Base-by-base conservation (phyloP, 768 basidiomycete genomes). In the Serendipita sp. region DNA sequence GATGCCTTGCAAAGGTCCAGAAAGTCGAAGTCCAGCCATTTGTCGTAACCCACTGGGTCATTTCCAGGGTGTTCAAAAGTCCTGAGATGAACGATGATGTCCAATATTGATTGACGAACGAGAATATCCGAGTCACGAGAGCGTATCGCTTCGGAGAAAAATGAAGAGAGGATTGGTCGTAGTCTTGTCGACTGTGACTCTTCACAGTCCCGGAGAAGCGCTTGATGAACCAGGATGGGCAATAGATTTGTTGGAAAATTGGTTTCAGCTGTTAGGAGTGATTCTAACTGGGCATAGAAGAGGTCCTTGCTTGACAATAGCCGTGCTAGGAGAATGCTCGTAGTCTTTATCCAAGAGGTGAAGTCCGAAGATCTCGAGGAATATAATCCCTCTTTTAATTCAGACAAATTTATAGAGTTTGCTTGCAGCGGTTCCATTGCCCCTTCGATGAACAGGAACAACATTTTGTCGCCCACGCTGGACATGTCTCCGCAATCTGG, bases 21-120 rank as follows among this genome's bases (percentile, higher is more conserved):
- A 69, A 80, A 90, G 67, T 95, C 84, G 46, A 97, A 69, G 40
- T 80, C 76, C 10, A 99, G 78, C 96, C 96, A 98, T 66, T 79
- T 80, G 71, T 91, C 83, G 68, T 86, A 81, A 1, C 80, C 79
- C 23, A 74, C 74, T 58, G 78, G 78, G 3, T 69, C 66, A 0
- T 74, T 67, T 13, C 69, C 69, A 5, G 70, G 72, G 3, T 79
- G 79, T 2, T 69, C 70, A 66, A 86, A 88, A 68, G 82, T 75
- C 5, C 94, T 88, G 29, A 97, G 80, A 72, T 96, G 86, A 18
- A 95, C 78, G 33, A 92, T 76, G 46, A 84, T 79, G 60, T 86
- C 83, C 62, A 97, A 82, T 63, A 97, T 78, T 13, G 80, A 78
- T 63, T 74, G 74, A 58, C 84, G 71, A 64, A 80, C 82, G 4